phyloP scores from a whole-genome alignment of 352 stramenopile genomes.

The Phytophthora fragariae region DNA sequence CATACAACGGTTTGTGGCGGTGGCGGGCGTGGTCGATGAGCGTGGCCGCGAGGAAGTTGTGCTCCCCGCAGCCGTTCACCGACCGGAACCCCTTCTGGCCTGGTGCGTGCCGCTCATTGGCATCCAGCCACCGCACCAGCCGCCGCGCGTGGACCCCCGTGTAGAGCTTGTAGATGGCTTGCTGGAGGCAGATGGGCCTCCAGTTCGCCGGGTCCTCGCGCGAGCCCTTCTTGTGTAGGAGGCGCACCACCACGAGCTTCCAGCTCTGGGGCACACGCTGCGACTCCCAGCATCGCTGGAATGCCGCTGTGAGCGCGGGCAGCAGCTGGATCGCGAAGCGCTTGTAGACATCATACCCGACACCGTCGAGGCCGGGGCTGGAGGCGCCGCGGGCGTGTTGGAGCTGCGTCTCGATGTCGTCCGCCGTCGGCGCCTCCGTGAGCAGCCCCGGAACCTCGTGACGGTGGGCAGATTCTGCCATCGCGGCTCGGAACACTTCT shows the following conservation, averaged over 20 bases:
- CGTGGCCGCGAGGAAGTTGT: no score
- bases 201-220: constrained; percentile 25
- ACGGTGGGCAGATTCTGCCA: not conserved
- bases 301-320: not conserved
- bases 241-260: constrained; percentile 20
- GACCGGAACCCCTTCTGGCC: no score
- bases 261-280: constrained; percentile 20
- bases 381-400: not conserved
- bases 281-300: constrained; percentile 28
- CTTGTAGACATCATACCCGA: no score
- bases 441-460: not conserved
- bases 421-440: not conserved
- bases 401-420: constrained; percentile 35
- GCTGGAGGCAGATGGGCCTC: constrained; percentile 1
- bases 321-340: no score
- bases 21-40: no score
- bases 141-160: not conserved
- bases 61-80: no score
- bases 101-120: no score
- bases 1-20: no score
- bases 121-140: no score
- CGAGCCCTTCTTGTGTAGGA: constrained; percentile 41
- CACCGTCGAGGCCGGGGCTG: no score
- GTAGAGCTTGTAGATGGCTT: no score
- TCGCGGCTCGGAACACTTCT: not conserved